phyloP scores from a whole-genome alignment of 2,329 filamentous ascomycete species.

The Blastomyces gilchristii region DNA sequence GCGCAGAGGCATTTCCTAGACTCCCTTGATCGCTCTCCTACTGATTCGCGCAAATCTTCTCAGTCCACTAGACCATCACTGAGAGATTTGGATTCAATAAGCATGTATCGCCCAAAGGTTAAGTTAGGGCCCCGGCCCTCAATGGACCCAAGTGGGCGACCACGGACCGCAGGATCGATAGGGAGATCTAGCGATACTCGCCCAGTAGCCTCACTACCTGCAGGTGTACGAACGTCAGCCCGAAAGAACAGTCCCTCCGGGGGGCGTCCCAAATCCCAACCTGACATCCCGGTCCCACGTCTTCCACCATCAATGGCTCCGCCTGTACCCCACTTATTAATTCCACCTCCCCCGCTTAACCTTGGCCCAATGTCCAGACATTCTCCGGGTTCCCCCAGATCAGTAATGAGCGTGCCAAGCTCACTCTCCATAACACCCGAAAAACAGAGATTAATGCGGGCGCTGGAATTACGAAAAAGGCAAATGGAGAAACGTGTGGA shows the following conservation, averaged over 20 bases:
- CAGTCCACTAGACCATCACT: conserved; percentile 37
- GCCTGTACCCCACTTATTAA: conserved; percentile 31
- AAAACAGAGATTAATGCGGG: conserved; percentile 87
- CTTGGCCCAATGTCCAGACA: conserved; percentile 24
- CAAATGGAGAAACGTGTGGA: conserved; percentile 46
- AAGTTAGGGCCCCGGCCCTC: conserved; percentile 83
- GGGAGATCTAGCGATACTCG: conserved; percentile 44
- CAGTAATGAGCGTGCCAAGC: conserved; percentile 35
- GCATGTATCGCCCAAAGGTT: conserved; percentile 51
- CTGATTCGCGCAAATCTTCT: conserved; percentile 30
- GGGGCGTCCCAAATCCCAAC: conserved; percentile 36
- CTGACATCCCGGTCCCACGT: conserved; percentile 24
- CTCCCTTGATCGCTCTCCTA: conserved; percentile 27
- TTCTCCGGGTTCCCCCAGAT: conserved; percentile 27
- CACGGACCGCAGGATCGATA: conserved; percentile 46
- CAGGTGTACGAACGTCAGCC: conserved; percentile 60
- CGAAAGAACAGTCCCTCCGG: conserved; percentile 40
- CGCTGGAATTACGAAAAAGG: conserved; percentile 78
- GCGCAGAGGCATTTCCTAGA: conserved; percentile 25
- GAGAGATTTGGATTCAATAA: conserved; percentile 35
- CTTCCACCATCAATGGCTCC: conserved; percentile 24
- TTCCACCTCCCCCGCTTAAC: conserved; percentile 29
- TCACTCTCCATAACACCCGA: conserved; percentile 65
- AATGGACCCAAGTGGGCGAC: conserved; percentile 49
- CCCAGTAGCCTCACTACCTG: conserved; percentile 68